A percentile compares a stretch with the other conserved stretches of the same genome.
These are phyloP conservation scores for Tardiomyces blankii DNA, from an alignment of 1,139 yeast species.

Conservation along the genomic window DNA sequence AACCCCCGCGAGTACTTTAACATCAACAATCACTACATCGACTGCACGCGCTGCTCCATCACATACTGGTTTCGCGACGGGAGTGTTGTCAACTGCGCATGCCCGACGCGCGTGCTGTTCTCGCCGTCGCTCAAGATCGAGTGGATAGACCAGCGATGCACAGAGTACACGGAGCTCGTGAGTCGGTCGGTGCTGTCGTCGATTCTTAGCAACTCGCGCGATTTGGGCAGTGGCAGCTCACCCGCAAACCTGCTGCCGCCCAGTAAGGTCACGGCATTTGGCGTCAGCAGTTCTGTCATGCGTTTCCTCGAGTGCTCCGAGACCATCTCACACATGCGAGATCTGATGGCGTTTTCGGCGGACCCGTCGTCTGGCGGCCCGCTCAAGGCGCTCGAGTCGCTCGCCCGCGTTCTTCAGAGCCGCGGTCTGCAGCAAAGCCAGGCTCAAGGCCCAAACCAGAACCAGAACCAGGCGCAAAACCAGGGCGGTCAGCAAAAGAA, in stretches of 20 bases:
- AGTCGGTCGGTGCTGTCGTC: neutral
- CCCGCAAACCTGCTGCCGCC: constrained; percentile 11
- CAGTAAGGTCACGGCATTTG: constrained; percentile 35
- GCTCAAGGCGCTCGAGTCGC: constrained; percentile 44
- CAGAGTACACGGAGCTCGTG: constrained; percentile 30
- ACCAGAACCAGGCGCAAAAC: constrained; percentile 6
- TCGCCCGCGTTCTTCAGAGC: constrained; percentile 21
- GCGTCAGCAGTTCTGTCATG: constrained; percentile 55
- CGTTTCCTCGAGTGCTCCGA: constrained; percentile 65
- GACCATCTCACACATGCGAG: constrained; percentile 58
- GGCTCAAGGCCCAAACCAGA: constrained; percentile 4
- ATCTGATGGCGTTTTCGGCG: constrained; percentile 49
- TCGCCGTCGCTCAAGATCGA: constrained; percentile 55
- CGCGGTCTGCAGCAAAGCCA: constrained; percentile 9
- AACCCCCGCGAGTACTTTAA: constrained; percentile 57
- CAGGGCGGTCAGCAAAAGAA: constrained; percentile 4
- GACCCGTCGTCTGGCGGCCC: constrained; percentile 41
- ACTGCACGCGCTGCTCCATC: constrained; percentile 44
- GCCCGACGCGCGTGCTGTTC: constrained; percentile 49
- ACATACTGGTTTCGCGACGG: constrained; percentile 57
- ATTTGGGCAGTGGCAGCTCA: constrained; percentile 12
- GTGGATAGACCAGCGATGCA: constrained; percentile 53
- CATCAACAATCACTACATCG: constrained; percentile 54
- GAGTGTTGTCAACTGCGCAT: constrained; percentile 49
- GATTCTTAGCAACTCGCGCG: neutral